Conservation (phyloP, 805 yeast species). For the Alloascoidea hylecoeti region DNA sequence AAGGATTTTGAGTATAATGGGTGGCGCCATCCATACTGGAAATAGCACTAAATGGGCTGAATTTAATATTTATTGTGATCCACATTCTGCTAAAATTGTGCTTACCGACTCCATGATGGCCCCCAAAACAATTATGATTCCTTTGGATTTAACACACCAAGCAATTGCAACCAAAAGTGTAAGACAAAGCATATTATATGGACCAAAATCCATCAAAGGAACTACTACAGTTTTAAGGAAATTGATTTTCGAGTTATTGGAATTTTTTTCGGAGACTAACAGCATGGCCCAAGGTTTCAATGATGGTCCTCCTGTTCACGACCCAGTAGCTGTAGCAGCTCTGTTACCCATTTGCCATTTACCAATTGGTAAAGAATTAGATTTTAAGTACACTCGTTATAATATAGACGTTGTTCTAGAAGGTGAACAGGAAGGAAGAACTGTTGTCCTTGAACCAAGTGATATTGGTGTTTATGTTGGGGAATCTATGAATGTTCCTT, state of each 20-base stretch:
- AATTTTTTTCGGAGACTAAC: conserved; percentile 32
- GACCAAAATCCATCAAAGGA: too few relatives aligned
- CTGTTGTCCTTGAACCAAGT: conserved; percentile 8
- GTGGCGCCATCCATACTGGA: conserved; percentile 42
- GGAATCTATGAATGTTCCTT: conserved; percentile 21
- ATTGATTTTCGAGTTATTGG: conserved; percentile 38
- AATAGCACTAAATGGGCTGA: conserved; percentile 46
- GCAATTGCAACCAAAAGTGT: conserved; percentile 35
- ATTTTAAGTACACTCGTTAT: conserved; percentile 7
- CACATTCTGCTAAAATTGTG: conserved; percentile 54
- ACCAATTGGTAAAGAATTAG: conserved; percentile 12
- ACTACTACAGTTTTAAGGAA: conserved; percentile 30
- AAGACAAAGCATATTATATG: conserved; percentile 23
- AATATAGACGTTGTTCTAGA: conserved; percentile 8
- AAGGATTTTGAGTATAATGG: conserved; percentile 55
- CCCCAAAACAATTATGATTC: conserved; percentile 40
- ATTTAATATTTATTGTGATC: conserved; percentile 65
- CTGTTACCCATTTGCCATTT: conserved; percentile 29
- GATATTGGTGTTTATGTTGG: conserved; percentile 24
- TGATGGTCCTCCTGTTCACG: conserved; percentile 68
- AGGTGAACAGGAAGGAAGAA: conserved; percentile 18
- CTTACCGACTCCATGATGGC: conserved; percentile 30
- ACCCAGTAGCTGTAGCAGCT: conserved; percentile 57
- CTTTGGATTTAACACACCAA: conserved; percentile 59
- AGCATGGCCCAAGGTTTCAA: conserved; percentile 25